phyloP scores from a whole-genome alignment of 371 early-diverging fungal genomes.

The Syncephalastrum sp. region DNA sequence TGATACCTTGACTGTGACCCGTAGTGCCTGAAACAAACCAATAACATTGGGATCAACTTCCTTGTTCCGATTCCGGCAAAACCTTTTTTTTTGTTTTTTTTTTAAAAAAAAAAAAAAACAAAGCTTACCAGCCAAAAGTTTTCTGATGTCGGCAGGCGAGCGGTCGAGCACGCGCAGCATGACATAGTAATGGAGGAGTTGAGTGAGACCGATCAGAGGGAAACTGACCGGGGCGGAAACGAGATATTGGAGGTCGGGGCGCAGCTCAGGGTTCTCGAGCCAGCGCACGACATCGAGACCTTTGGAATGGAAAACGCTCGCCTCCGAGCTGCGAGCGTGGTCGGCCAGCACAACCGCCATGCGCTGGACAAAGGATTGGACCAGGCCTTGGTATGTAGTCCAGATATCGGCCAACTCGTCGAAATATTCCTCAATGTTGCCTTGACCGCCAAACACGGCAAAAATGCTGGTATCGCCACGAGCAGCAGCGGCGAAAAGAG shows the following conservation, averaged over 20 bases:
- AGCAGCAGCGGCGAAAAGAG: conserved; percentile 64
- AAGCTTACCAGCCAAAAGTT: conserved; percentile 48
- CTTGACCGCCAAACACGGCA: conserved; percentile 96
- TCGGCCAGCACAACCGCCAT: conserved; percentile 75
- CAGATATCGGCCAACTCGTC: conserved; percentile 85
- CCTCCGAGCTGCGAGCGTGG: conserved; percentile 68
- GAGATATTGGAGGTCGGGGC: conserved; percentile 83
- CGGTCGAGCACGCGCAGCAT: conserved; percentile 61
- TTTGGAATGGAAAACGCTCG: conserved; percentile 76
- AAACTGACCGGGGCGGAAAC: conserved; percentile 84
- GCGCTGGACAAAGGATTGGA: conserved; percentile 75
- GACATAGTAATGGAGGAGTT: conserved; percentile 81
- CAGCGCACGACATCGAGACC: conserved; percentile 86
- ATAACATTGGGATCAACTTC: conserved; percentile 2
- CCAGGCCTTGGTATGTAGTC: conserved; percentile 79
- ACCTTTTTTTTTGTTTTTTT: conserved; percentile 1
- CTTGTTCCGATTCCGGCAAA: background rate
- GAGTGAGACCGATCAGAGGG: conserved; percentile 90
- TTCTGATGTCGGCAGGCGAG: conserved; percentile 43
- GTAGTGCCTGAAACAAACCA: conserved; percentile 66
- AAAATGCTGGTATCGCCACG: conserved; percentile 71
- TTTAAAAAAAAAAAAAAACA: background rate
- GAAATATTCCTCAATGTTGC: conserved; percentile 94
- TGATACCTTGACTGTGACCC: conserved; percentile 94
- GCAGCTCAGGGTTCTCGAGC: conserved; percentile 82